phyloP scores from a whole-genome alignment of 495 filamentous ascomycete species.

The Neurospora sp. region DNA sequence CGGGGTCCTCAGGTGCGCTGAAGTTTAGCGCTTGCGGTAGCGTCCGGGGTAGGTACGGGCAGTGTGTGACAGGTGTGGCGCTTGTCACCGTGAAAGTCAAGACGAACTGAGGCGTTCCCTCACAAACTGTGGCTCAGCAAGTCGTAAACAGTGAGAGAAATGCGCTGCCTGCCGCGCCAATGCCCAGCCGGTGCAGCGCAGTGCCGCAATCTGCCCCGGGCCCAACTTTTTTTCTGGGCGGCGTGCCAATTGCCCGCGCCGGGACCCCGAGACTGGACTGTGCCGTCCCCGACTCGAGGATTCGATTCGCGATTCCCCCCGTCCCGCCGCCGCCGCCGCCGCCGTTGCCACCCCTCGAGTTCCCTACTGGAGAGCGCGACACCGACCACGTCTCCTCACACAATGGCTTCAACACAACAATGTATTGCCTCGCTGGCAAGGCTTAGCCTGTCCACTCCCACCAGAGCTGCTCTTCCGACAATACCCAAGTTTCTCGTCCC shows the following conservation, averaged over 20 bases:
- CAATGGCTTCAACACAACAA: constrained; percentile 35
- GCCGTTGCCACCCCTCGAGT: neutral
- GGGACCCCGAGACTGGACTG: neutral
- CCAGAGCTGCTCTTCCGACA: constrained; percentile 23
- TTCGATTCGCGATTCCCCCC: constrained; percentile 6
- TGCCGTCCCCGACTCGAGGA: neutral
- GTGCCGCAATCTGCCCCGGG: neutral
- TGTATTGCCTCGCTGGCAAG: constrained; percentile 56
- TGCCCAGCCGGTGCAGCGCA: neutral
- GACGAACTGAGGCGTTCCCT: neutral
- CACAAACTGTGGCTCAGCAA: neutral
- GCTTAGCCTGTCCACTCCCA: constrained; percentile 33
- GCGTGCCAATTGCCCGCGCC: neutral
- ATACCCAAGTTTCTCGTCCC: constrained; percentile 36
- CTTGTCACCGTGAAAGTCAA: neutral
- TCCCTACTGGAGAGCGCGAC: neutral
- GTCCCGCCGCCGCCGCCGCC: neutral
- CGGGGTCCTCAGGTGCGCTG: neutral
- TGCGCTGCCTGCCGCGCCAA: neutral
- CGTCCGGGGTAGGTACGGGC: neutral
- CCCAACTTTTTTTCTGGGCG: constrained; percentile 19
- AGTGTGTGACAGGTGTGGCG: neutral
- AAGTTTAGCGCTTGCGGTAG: neutral
- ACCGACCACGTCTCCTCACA: neutral
- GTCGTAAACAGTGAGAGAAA: neutral